Conservation (phyloP, 345 rosid genomes). For the Moricandia moricandioides region DNA sequence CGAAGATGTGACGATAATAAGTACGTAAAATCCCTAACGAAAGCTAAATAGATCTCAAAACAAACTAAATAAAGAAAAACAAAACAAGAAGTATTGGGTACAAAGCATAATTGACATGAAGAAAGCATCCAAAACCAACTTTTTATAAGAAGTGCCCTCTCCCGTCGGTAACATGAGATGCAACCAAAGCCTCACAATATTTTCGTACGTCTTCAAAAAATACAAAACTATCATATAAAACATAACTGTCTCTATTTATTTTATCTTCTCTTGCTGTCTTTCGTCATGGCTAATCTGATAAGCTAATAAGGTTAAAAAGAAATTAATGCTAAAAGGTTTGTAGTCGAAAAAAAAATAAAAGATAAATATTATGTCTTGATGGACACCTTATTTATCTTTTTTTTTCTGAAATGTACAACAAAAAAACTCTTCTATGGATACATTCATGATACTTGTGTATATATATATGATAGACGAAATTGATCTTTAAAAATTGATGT, state of each 20-base stretch:
- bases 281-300: conserved; percentile 38
- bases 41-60: conserved; percentile 32
- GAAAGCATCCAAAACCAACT: conserved; percentile 36
- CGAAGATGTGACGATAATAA: conserved; percentile 30
- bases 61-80: conserved; percentile 27
- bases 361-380: conserved; percentile 4
- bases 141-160: conserved; percentile 31
- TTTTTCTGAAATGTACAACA: conserved; percentile 12
- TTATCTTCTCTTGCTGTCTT: conserved; percentile 35
- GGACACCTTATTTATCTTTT: background rate
- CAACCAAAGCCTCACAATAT: conserved; percentile 34
- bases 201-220: conserved; percentile 10
- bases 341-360: background rate
- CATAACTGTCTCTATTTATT: conserved; percentile 32
- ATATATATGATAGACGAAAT: conserved; percentile 7
- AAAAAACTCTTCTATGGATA: background rate
- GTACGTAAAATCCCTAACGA: conserved; percentile 2
- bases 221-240: conserved; percentile 17
- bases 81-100: conserved; percentile 8
- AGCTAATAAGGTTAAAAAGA: conserved; percentile 31
- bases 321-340: conserved; percentile 29
- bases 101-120: conserved; percentile 9
- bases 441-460: background rate
- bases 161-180: conserved; percentile 24
- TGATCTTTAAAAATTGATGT: background rate